phyloP scores from a whole-genome alignment of 2,329 filamentous ascomycete genomes.

The Orbilia blumenaviensis region DNA sequence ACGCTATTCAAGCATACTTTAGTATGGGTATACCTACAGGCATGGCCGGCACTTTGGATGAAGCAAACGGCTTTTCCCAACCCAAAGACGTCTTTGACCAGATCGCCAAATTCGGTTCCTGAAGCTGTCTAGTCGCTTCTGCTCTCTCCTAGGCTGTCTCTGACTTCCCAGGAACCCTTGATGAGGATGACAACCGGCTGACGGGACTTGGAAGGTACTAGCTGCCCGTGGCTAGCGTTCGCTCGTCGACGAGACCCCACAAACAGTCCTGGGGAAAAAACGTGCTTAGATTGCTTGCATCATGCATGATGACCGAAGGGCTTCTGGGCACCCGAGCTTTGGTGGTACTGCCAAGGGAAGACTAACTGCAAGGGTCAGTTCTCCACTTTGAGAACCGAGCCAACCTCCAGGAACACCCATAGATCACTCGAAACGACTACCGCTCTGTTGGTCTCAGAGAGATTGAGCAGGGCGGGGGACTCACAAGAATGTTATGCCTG shows the following conservation, averaged over 20 bases:
- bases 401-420: constrained; percentile 25
- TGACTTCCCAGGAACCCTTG: constrained; percentile 46
- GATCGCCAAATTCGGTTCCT: constrained; percentile 43
- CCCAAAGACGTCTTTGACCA: constrained; percentile 10
- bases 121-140: constrained; percentile 37
- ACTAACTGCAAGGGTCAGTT: constrained; percentile 47
- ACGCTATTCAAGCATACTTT: neutral
- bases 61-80: constrained; percentile 26
- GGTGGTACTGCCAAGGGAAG: constrained; percentile 43
- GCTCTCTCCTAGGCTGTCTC: too few species aligned
- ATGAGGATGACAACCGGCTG: constrained; percentile 13
- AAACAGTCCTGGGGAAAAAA: constrained; percentile 35
- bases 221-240: constrained; percentile 27
- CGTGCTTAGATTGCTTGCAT: constrained; percentile 52
- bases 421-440: constrained; percentile 31
- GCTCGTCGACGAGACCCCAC: constrained; percentile 13
- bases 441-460: constrained; percentile 20
- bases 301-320: constrained; percentile 52
- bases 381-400: constrained; percentile 19
- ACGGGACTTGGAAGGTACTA: constrained; percentile 38
- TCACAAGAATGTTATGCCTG: constrained; percentile 1
- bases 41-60: constrained; percentile 10
- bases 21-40: neutral
- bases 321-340: constrained; percentile 37
- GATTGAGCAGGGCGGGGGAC: neutral